These are phyloP conservation scores for Saccharomyces hybrid DNA, from an alignment of 1,139 yeast genomes.

Conservation along the genomic window DNA sequence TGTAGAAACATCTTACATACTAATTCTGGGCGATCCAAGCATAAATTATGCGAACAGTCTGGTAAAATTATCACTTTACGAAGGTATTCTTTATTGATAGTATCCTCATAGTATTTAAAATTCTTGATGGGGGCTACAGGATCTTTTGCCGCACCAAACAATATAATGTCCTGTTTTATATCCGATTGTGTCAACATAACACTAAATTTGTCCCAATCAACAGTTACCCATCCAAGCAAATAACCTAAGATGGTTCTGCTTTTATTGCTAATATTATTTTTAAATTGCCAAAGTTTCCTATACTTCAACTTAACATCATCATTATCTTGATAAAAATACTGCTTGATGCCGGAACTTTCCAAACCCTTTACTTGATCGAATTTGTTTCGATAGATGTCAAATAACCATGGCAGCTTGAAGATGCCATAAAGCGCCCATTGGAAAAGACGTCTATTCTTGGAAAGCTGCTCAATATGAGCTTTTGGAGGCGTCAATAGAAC, in stretches of 20 bases:
- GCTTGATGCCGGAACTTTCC: conserved; percentile 26
- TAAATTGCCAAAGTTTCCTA: conserved; percentile 25
- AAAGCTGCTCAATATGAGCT: conserved; percentile 13
- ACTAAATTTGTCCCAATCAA: conserved; percentile 17
- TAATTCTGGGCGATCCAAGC: conserved; percentile 16
- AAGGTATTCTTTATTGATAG: conserved; percentile 4
- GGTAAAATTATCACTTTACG: conserved; percentile 1
- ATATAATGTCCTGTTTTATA: conserved; percentile 8
- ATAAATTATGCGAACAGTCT: conserved; percentile 20
- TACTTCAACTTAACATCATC: conserved; percentile 10
- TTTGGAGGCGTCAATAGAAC: conserved; percentile 24
- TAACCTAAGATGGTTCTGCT: conserved; percentile 25
- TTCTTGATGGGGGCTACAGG: conserved; percentile 13
- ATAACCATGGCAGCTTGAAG: conserved; percentile 19
- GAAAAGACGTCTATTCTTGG: conserved; percentile 8
- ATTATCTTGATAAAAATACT: conserved; percentile 18
- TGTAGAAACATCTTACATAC: conserved; percentile 8
- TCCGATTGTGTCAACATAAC: neutral
- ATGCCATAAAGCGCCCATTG: conserved; percentile 14
- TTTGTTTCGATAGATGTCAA: conserved; percentile 23
- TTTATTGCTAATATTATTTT: conserved; percentile 24
- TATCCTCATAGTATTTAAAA: conserved; percentile 8
- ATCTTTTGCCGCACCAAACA: conserved; percentile 15
- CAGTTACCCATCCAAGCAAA: conserved; percentile 25
- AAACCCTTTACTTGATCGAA: conserved; percentile 29